Base-by-base conservation (phyloP, 2,329 filamentous ascomycete species). In the Nemania bipapillata region DNA sequence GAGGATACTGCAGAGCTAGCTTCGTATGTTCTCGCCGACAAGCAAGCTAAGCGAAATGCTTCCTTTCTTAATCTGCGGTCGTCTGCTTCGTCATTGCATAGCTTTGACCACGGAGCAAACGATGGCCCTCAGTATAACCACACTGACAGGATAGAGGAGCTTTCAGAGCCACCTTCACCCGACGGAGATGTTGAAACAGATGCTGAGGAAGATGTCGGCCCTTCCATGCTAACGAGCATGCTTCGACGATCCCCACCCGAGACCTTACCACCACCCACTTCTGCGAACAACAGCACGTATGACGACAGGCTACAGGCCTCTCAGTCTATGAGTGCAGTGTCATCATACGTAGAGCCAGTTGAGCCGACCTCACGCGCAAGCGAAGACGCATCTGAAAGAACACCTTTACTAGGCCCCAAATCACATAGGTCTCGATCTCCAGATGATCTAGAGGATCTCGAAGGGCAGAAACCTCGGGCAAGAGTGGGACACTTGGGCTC, bases 1-100 rank as follows among this genome's bases (percentile, higher is more conserved):
- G 91, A 96, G 80, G 91, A 96, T 77, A 96, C 94, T 2, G 92
- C 93, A 59, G 93, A 97, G 80, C 85, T 97, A 65, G 94, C 94
- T 50, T 93, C 89, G 20, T 93, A 94, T 78, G 90, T 93, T 57
- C 86, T 97, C 30, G 90, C 90, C 45, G 89, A 92, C 74, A 85
- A 86, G 74, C 81, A 84, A 65, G 79, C 81, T 66, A 79, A 78
- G 35, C 81, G 79, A 50, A 82, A 79, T 68, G 80, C 83, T 4
- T 81, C 83, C 9, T 85, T 88, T 66, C 79, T 88, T 52, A 73
- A 74, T 37, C 80, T 79, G 54, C 78, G 79, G 63, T 79, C 78
- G 53, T 80, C 81, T 20, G 76, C 74, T 45, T 79, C 80, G 1
- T 77, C 79, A 20, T 77, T 76, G 32, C 69, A 74, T 32, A 69